Evolutionary conservation across 495 filamentous ascomycete species (phyloP).

Genomic region (Schizothecium vesticola): DNA sequence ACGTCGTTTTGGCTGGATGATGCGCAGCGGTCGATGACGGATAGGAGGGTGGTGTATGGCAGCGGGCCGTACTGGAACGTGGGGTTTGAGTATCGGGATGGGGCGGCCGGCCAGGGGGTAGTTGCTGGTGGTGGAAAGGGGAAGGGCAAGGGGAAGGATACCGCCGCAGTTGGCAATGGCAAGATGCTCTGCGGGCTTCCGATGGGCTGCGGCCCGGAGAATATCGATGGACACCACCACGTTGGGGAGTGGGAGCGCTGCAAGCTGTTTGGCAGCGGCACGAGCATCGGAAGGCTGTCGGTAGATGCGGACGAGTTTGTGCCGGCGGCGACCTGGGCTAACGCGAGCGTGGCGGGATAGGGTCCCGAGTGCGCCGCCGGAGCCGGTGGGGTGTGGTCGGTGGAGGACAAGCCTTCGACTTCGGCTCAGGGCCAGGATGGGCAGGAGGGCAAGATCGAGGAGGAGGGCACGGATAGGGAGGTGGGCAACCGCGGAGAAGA

Average conservation of each 20-base stretch:
- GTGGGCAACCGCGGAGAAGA: neutral
- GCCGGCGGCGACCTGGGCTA: neutral
- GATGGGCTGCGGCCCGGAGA: neutral
- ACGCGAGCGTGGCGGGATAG: neutral
- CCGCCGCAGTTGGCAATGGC: too few relatives aligned
- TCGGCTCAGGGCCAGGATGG: neutral
- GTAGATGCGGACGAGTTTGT: neutral
- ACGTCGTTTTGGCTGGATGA: neutral
- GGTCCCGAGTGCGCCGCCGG: neutral
- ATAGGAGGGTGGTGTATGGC: neutral
- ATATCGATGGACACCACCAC: neutral
- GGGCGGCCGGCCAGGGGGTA: too few relatives aligned
- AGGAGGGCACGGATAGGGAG: neutral
- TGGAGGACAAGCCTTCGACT: too few relatives aligned
- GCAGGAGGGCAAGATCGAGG: neutral
- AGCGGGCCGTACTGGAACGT: neutral
- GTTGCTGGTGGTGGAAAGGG: neutral
- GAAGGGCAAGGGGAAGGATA: neutral
- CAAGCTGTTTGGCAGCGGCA: neutral
- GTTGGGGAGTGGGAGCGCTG: neutral
- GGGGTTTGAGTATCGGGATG: neutral
- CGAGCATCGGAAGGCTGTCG: neutral
- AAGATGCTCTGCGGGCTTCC: neutral
- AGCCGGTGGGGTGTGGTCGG: too few relatives aligned
- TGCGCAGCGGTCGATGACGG: neutral